Evolutionary conservation across 2,329 filamentous ascomycete species (phyloP).

Genomic region (Ophiocordyceps australis): DNA sequence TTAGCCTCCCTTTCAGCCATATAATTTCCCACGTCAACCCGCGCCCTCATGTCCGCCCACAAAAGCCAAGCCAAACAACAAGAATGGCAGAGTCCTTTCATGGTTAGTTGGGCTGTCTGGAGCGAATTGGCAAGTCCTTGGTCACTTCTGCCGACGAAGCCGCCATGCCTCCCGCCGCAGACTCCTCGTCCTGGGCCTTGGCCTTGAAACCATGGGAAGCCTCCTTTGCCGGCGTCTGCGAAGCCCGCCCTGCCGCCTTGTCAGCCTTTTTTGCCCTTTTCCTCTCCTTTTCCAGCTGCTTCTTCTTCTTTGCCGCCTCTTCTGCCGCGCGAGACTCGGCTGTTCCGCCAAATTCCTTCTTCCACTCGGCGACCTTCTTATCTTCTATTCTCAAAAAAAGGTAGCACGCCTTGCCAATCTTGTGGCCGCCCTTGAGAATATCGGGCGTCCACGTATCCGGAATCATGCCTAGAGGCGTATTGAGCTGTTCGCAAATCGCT

Average conservation of each 20-base stretch:
- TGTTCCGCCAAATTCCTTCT: conserved; percentile 50
- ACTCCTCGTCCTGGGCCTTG: conserved; percentile 5
- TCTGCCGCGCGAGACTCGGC: conserved; percentile 27
- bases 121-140: conserved; percentile 7
- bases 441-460: conserved; percentile 48
- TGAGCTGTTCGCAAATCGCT: conserved; percentile 63
- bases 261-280: too few species aligned
- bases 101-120: conserved; percentile 4
- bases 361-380: conserved; percentile 72
- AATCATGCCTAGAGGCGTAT: conserved; percentile 21
- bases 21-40: too few species aligned
- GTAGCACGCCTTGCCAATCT: conserved; percentile 61
- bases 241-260: too few species aligned
- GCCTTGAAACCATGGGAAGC: too few species aligned
- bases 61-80: too few species aligned
- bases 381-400: conserved; percentile 72
- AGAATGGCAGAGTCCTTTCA: too few species aligned
- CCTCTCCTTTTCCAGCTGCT: conserved; percentile 4
- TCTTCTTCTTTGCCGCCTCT: conserved; percentile 30
- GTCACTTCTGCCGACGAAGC: conserved; percentile 5
- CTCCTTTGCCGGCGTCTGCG: too few species aligned
- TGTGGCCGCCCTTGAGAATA: conserved; percentile 52
- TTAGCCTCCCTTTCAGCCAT: too few species aligned
- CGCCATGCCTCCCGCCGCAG: conserved; percentile 4
- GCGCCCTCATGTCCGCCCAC: too few species aligned